Evolutionary conservation across 1,284 basidiomycete genomes (phyloP).

Genomic region (Xanthoconium separans): DNA sequence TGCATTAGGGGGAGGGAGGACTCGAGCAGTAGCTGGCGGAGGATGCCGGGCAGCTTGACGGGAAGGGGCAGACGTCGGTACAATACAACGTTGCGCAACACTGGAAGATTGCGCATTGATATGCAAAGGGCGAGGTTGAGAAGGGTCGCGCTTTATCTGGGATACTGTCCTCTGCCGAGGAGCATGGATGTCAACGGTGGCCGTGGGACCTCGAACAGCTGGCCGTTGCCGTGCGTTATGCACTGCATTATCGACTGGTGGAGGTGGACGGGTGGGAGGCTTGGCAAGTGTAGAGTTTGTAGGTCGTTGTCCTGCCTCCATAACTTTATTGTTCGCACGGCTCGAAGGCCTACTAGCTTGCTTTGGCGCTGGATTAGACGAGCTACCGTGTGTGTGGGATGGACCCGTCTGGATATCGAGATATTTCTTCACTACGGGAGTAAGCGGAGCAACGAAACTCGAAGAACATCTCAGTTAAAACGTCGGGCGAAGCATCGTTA

Average conservation of each 20-base stretch:
- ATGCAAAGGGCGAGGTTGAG: constrained; percentile 18
- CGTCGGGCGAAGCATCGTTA: background rate
- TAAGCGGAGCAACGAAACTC: constrained; percentile 73
- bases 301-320: constrained; percentile 11
- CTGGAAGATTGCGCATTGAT: constrained; percentile 21
- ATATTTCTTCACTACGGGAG: constrained; percentile 77
- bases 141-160: constrained; percentile 18
- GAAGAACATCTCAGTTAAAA: constrained; percentile 4
- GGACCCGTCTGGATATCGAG: constrained; percentile 55
- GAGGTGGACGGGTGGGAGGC: constrained; percentile 8
- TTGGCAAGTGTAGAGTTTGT: constrained; percentile 12
- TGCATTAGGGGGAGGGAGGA: constrained; percentile 5
- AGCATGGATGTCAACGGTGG: constrained; percentile 6
- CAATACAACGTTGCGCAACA: constrained; percentile 21
- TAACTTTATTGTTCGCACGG: constrained; percentile 18
- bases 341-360: constrained; percentile 28
- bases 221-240: constrained; percentile 10
- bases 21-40: constrained; percentile 5
- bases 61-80: constrained; percentile 12
- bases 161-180: constrained; percentile 22
- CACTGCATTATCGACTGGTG: background rate
- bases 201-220: background rate
- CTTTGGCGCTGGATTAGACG: constrained; percentile 10
- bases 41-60: constrained; percentile 16
- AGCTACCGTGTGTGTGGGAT: background rate